A percentile compares a stretch with the other conserved stretches of the same genome.
phyloP scores from a whole-genome alignment of 208 protist genomes.

The Polymyxa betae region DNA sequence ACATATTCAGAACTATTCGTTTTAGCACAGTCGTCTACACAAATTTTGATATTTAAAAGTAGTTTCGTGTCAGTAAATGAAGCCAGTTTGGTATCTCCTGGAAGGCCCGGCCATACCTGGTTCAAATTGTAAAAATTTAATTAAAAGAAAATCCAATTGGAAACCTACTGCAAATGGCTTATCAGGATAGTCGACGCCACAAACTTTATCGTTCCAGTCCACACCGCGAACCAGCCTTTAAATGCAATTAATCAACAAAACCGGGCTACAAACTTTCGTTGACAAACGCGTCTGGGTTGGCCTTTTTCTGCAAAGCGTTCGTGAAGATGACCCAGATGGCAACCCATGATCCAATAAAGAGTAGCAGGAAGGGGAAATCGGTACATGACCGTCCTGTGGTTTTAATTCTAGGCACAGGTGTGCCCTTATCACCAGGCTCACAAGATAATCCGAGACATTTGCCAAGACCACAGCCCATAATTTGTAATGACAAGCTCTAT shows the following conservation, averaged over 20 bases:
- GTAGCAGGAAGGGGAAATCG: slow-evolving; percentile 37
- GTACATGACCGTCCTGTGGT: slow-evolving; percentile 1
- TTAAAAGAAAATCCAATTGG: background rate
- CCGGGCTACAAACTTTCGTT: background rate
- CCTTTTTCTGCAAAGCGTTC: background rate
- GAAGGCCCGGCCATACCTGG: slow-evolving; percentile 7
- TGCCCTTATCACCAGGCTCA: background rate
- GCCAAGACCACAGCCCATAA: too few relatives aligned
- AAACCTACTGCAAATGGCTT: background rate
- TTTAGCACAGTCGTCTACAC: background rate
- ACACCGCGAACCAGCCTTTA: slow-evolving; percentile 33
- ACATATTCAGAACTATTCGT: background rate
- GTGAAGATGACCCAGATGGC: slow-evolving; percentile 19
- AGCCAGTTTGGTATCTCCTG: background rate
- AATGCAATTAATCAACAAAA: background rate
- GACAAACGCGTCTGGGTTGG: slow-evolving; percentile 33
- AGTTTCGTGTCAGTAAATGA: background rate
- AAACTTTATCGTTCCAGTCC: background rate
- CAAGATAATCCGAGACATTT: slow-evolving; percentile 10
- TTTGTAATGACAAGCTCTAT: too few relatives aligned
- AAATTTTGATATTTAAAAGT: slow-evolving; percentile 40
- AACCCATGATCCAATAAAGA: slow-evolving; percentile 13
- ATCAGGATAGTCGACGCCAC: background rate
- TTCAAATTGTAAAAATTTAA: background rate
- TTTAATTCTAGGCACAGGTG: slow-evolving; percentile 11